These are phyloP conservation scores for Colletotrichum sp. DNA, from an alignment of 2,329 filamentous ascomycete genomes.

Conservation along the genomic window DNA sequence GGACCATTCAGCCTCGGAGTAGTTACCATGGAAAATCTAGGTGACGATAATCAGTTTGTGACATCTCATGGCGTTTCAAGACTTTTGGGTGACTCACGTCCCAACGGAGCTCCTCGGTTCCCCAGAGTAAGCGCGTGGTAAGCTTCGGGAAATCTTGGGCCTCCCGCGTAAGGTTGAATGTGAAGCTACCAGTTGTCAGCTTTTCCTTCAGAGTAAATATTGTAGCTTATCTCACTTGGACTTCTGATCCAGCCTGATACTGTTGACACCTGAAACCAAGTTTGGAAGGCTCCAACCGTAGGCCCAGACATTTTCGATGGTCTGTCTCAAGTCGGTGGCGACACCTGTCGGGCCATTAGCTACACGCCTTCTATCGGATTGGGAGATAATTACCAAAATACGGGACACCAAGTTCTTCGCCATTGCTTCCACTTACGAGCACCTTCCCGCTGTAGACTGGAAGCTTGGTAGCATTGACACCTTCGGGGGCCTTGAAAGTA, in stretches of 20 bases:
- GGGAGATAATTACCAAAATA: conserved; percentile 27
- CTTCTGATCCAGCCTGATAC: background rate
- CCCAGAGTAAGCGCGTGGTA: background rate
- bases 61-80: accelerated
- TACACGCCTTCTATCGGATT: background rate
- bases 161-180: conserved; percentile 10
- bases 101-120: conserved; percentile 30
- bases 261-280: background rate
- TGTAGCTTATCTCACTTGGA: background rate
- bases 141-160: conserved; percentile 22
- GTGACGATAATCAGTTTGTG: accelerated
- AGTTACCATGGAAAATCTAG: conserved; percentile 41
- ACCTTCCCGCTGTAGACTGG: conserved; percentile 39
- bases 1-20: conserved; percentile 43
- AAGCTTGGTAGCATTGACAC: conserved; percentile 28
- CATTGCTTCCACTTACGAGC: conserved; percentile 33
- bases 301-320: conserved; percentile 3
- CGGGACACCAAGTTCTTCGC: conserved; percentile 34
- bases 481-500: background rate
- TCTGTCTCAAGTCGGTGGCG: conserved; percentile 10
- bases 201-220: accelerated
- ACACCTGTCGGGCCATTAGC: background rate
- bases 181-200: background rate
- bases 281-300: background rate
- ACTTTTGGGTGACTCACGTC: background rate